A percentile compares a stretch with the other conserved stretches of the same genome.
Evolutionary conservation across 208 protist species (phyloP).

Genomic region (Acanthamoeba culbertsoni): DNA sequence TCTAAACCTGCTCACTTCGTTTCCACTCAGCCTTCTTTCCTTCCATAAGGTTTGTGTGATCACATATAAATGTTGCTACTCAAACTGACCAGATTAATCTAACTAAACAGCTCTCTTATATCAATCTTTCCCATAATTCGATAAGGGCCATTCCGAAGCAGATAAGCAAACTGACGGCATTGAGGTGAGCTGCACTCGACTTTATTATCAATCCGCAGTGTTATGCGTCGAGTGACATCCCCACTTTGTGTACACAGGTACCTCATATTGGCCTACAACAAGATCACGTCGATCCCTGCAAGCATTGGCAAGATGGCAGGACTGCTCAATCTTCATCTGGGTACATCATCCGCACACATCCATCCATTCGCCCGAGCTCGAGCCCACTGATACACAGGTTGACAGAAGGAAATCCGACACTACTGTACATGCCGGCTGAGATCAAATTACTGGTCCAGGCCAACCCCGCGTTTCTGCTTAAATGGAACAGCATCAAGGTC

Average conservation of each 20-base stretch:
- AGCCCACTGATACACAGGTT: background rate
- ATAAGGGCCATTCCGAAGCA: background rate
- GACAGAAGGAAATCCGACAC: background rate
- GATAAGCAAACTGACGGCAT: background rate
- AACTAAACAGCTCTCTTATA: background rate
- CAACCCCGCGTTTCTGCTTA: background rate
- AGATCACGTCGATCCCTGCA: background rate
- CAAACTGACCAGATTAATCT: too few species aligned
- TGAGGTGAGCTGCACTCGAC: background rate
- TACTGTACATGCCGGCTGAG: background rate
- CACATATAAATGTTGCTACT: background rate
- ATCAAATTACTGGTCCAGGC: background rate
- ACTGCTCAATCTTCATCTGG: background rate
- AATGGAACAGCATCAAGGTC: conserved; percentile 1
- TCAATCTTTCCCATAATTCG: background rate
- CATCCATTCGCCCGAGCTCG: background rate
- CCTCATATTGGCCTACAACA: background rate
- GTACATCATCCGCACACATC: background rate
- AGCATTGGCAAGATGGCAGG: background rate
- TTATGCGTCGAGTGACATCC: background rate
- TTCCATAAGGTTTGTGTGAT: background rate
- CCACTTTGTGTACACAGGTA: background rate
- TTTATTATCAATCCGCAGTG: too few species aligned
- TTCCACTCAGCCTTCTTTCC: background rate
- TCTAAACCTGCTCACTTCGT: background rate